phyloP scores from a whole-genome alignment of 345 rosid species.

The Brassica incana region DNA sequence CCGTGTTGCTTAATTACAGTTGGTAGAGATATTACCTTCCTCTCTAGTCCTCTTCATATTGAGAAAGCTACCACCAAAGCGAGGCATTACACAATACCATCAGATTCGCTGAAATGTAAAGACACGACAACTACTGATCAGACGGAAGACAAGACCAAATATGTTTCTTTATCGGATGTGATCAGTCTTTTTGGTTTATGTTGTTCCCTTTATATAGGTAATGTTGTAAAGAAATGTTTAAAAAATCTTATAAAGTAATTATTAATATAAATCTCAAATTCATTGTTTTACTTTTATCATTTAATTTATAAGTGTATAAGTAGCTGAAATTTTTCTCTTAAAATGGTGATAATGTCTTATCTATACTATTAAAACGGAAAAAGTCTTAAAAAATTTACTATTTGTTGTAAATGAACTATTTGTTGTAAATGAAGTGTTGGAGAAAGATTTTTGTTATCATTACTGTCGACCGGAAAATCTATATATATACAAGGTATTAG shows the following conservation, averaged over 20 bases:
- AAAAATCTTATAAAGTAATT: neutral
- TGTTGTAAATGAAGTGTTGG: no score
- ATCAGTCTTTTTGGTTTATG: conserved; percentile 24
- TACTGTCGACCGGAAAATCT: no score
- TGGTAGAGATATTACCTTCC: conserved; percentile 90
- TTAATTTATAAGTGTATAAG: neutral
- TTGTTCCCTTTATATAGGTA: conserved; percentile 24
- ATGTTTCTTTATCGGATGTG: conserved; percentile 3
- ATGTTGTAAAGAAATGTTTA: conserved; percentile 25
- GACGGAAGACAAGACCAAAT: conserved; percentile 11
- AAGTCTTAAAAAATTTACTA: no score
- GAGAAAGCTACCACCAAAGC: conserved; percentile 92
- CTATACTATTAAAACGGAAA: no score
- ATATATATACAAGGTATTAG: no score
- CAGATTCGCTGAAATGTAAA: conserved; percentile 59
- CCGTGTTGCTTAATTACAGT: conserved; percentile 43
- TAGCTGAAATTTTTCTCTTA: no score
- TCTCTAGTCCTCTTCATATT: conserved; percentile 79
- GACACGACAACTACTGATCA: conserved; percentile 4
- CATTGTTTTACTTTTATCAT: neutral
- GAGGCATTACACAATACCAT: conserved; percentile 79
- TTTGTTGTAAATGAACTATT: no score
- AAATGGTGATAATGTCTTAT: neutral
- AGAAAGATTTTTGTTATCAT: no score
- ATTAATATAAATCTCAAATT: neutral